These are phyloP conservation scores for Saccharomyces hybrid DNA, from an alignment of 1,139 yeast species.

Conservation along the genomic window DNA sequence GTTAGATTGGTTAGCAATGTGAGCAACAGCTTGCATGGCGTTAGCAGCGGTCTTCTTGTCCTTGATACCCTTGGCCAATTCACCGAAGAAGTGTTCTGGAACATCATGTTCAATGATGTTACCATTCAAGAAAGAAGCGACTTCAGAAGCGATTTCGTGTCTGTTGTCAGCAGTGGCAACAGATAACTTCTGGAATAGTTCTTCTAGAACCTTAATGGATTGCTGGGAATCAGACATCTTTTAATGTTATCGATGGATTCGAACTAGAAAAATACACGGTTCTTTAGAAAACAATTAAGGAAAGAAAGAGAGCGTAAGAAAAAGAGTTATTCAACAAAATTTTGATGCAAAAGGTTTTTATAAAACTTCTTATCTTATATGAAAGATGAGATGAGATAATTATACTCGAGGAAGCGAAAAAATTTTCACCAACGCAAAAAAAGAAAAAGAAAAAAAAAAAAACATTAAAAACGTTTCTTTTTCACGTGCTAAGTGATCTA, in stretches of 20 bases:
- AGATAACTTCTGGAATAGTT: conserved; percentile 85
- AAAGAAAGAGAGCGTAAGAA: neutral
- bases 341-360: neutral
- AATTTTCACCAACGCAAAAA: neutral
- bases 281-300: conserved; percentile 1
- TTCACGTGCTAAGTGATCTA: neutral
- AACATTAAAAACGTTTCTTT: conserved; percentile 5
- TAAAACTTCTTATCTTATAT: neutral
- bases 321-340: neutral
- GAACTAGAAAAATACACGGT: conserved; percentile 9
- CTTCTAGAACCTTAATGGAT: conserved; percentile 70
- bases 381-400: neutral
- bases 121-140: conserved; percentile 90
- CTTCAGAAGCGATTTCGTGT: conserved; percentile 80
- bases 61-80: conserved; percentile 66
- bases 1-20: conserved; percentile 75
- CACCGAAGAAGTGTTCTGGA: conserved; percentile 78
- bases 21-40: conserved; percentile 76
- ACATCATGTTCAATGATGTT: conserved; percentile 98
- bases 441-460: neutral
- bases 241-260: conserved; percentile 7
- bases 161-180: conserved; percentile 81
- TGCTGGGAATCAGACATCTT: conserved; percentile 39
- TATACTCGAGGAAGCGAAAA: neutral
- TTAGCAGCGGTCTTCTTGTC: conserved; percentile 73